Conservation (phyloP, 148 eudicot species). For the Chenopodium quinoa region DNA sequence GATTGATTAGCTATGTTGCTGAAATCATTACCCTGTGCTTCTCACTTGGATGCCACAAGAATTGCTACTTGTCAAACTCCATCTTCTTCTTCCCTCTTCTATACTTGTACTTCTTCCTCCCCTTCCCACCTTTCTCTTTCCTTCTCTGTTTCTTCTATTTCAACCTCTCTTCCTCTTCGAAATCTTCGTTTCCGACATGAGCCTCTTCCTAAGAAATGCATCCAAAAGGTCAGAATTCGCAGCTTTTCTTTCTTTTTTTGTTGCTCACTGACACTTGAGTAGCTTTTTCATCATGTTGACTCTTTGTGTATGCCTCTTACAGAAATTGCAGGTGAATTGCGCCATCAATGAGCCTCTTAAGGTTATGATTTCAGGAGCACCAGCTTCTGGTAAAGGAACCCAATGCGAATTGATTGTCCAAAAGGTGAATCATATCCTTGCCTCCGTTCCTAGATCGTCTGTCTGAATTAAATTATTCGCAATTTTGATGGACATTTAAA, state of each 20-base stretch:
- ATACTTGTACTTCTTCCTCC: background rate
- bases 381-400: slow-evolving; percentile 99
- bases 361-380: slow-evolving; percentile 98
- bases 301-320: slow-evolving; percentile 3
- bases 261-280: background rate
- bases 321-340: slow-evolving; percentile 46
- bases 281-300: background rate
- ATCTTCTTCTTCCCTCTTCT: background rate
- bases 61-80: slow-evolving; percentile 16
- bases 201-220: slow-evolving; percentile 19
- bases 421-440: slow-evolving; percentile 40
- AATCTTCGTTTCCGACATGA: slow-evolving; percentile 14
- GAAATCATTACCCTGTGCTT: slow-evolving; percentile 29
- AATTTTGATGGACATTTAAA: background rate
- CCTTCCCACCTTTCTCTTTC: slow-evolving; percentile 18
- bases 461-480: no score
- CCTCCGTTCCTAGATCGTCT: background rate
- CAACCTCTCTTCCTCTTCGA: slow-evolving; percentile 27
- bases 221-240: slow-evolving; percentile 35
- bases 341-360: slow-evolving; percentile 64
- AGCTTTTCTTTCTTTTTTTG: background rate
- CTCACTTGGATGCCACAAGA: slow-evolving; percentile 20
- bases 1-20: slow-evolving; percentile 25
- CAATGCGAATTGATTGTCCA: slow-evolving; percentile 85
- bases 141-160: slow-evolving; percentile 21